Evolutionary conservation across 2,329 filamentous ascomycete genomes (phyloP).

Genomic region (Diaporthe sp.): DNA sequence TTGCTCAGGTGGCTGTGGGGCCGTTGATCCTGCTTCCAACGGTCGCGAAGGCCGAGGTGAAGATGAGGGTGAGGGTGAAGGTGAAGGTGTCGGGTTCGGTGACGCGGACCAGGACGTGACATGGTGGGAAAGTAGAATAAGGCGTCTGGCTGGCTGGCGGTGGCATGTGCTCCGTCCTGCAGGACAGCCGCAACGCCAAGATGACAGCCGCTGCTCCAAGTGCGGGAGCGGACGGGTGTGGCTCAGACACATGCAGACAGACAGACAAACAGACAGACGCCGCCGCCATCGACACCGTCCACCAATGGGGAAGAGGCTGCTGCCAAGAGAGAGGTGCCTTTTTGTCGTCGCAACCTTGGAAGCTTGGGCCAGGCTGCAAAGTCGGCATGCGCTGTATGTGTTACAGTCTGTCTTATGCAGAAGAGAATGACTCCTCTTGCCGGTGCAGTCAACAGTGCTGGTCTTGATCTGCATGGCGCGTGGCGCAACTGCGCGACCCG

Average conservation of each 20-base stretch:
- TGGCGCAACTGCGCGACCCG: conserved; percentile 2
- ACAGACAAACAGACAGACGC: background rate
- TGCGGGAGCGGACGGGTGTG: conserved; percentile 13
- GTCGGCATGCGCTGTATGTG: background rate
- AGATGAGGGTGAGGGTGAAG: no score
- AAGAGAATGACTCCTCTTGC: conserved; percentile 31
- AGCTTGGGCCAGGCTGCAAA: background rate
- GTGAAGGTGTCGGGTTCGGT: conserved; percentile 1
- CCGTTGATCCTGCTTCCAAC: background rate
- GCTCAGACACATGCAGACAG: no score
- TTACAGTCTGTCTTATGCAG: background rate
- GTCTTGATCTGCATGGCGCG: background rate
- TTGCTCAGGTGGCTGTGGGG: background rate
- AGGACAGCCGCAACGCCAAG: conserved; percentile 11
- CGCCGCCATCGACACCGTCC: background rate
- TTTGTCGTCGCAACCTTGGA: background rate
- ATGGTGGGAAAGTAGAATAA: conserved; percentile 14
- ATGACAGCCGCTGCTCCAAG: background rate
- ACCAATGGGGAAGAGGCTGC: background rate
- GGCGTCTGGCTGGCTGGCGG: background rate
- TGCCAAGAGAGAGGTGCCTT: background rate
- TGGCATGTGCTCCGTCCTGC: background rate
- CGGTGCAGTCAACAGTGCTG: background rate
- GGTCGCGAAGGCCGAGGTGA: background rate
- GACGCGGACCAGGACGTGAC: background rate